phyloP scores from a whole-genome alignment of 2,329 filamentous ascomycete species.

The Aspergillaceae sp. region DNA sequence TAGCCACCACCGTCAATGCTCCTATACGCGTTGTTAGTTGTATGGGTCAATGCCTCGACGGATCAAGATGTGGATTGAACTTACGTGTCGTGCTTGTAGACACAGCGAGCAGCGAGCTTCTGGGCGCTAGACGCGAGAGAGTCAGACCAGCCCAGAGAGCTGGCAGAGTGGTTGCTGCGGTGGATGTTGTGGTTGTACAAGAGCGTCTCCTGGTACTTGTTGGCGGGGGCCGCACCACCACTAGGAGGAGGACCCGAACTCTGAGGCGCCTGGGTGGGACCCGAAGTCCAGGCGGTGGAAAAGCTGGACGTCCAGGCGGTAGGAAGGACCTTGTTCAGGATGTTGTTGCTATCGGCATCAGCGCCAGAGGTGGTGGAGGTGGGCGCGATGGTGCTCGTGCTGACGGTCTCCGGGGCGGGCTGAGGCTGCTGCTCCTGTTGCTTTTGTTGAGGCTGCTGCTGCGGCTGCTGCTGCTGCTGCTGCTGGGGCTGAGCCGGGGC shows the following conservation, averaged over 20 bases:
- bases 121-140: slow-evolving; percentile 56
- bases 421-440: not conserved
- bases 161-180: slow-evolving; percentile 70
- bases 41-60: slow-evolving; percentile 22
- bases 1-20: slow-evolving; percentile 56
- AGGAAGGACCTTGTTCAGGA: not conserved
- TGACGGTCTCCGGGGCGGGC: not conserved
- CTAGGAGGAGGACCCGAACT: slow-evolving; percentile 33
- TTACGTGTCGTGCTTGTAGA: slow-evolving; percentile 69
- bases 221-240: slow-evolving; percentile 27
- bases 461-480: no score
- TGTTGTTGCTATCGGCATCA: not conserved
- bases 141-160: slow-evolving; percentile 56
- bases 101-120: slow-evolving; percentile 56
- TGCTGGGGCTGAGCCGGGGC: no score
- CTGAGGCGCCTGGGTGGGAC: slow-evolving; percentile 9
- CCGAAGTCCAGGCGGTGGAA: slow-evolving; percentile 7
- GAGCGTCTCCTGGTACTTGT: slow-evolving; percentile 27
- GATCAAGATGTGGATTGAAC: slow-evolving; percentile 23
- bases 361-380: slow-evolving; percentile 1
- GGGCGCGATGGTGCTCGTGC: no score
- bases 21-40: slow-evolving; percentile 11
- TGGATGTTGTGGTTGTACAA: slow-evolving; percentile 77
- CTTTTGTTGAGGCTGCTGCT: no score
- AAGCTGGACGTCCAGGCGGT: not conserved